Percentiles rank a stretch among this genome's conserved stretches.
phyloP scores from a whole-genome alignment of 1,284 basidiomycete species.

The Phlebopus sp. region DNA sequence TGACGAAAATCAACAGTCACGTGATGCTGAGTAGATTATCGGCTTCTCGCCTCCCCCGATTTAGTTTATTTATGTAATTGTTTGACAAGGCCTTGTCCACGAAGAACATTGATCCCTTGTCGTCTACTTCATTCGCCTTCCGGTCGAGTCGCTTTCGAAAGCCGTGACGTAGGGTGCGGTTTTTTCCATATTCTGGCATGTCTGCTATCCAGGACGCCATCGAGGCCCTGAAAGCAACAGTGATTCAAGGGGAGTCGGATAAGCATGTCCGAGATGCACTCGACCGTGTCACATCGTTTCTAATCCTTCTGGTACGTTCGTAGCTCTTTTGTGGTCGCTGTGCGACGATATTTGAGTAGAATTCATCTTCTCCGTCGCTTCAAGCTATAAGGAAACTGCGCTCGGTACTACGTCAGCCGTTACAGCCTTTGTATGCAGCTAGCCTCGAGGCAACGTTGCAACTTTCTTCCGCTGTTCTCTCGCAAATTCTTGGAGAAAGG shows the following conservation, averaged over 20 bases:
- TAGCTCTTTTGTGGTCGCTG: not conserved
- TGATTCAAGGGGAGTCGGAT: slow-evolving; percentile 14
- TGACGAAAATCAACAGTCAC: slow-evolving; percentile 31
- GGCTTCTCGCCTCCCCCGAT: too few relatives aligned
- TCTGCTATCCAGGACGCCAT: slow-evolving; percentile 21
- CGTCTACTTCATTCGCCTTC: too few relatives aligned
- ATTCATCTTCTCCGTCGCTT: slow-evolving; percentile 32
- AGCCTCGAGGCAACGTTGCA: slow-evolving; percentile 33
- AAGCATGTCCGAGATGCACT: slow-evolving; percentile 22
- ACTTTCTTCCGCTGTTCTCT: slow-evolving; percentile 33
- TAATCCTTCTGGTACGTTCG: slow-evolving; percentile 33
- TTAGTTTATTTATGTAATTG: too few relatives aligned
- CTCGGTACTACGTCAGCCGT: slow-evolving; percentile 32
- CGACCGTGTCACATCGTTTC: slow-evolving; percentile 27
- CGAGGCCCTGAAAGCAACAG: slow-evolving; percentile 21
- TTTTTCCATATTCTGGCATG: slow-evolving; percentile 13
- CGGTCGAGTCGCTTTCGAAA: too few relatives aligned
- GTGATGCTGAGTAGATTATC: too few relatives aligned
- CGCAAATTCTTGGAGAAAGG: slow-evolving; percentile 31
- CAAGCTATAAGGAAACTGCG: slow-evolving; percentile 30
- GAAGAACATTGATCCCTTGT: too few relatives aligned
- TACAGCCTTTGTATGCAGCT: slow-evolving; percentile 37
- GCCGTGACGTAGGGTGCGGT: too few relatives aligned
- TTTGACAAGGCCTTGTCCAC: too few relatives aligned
- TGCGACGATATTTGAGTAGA: slow-evolving; percentile 19